phyloP scores from a whole-genome alignment of 2,329 filamentous ascomycete species.

The Chalara sp. region DNA sequence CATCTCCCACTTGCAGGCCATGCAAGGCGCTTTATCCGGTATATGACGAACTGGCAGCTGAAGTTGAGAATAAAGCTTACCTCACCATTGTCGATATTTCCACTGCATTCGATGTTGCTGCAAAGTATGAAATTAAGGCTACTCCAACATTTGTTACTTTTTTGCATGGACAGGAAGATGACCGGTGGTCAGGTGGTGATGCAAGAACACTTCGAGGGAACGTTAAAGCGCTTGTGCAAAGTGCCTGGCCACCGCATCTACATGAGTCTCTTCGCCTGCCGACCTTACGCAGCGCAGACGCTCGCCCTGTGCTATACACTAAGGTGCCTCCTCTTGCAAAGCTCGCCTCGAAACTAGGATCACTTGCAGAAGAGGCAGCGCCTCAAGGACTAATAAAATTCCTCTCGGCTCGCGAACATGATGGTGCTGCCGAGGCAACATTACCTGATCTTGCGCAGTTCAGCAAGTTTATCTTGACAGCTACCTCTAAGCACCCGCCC shows the following conservation, averaged over 20 bases:
- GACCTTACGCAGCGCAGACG: slow-evolving; percentile 55
- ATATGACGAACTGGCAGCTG: slow-evolving; percentile 73
- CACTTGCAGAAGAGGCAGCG: slow-evolving; percentile 47
- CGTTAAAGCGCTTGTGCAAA: slow-evolving; percentile 65
- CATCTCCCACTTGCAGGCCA: slow-evolving; percentile 76
- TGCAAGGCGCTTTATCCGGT: slow-evolving; percentile 78
- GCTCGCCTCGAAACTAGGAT: slow-evolving; percentile 70
- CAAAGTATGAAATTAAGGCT: slow-evolving; percentile 60
- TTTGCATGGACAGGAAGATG: slow-evolving; percentile 65
- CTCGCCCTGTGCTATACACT: slow-evolving; percentile 59
- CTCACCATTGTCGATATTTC: slow-evolving; percentile 82
- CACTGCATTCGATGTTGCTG: slow-evolving; percentile 54
- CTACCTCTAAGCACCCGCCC: slow-evolving; percentile 47
- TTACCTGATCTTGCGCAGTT: slow-evolving; percentile 66
- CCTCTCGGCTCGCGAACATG: slow-evolving; percentile 52
- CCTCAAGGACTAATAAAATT: slow-evolving; percentile 64
- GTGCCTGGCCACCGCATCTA: slow-evolving; percentile 68
- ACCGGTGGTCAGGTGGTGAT: slow-evolving; percentile 77
- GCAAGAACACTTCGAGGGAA: slow-evolving; percentile 61
- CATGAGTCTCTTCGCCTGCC: slow-evolving; percentile 68
- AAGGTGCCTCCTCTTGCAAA: slow-evolving; percentile 82
- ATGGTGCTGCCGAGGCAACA: slow-evolving; percentile 56
- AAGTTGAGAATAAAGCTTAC: slow-evolving; percentile 59
- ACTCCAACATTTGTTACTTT: slow-evolving; percentile 91
- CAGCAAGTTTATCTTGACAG: slow-evolving; percentile 50